A percentile compares a stretch with the other conserved stretches of the same genome.
phyloP scores from a whole-genome alignment of 441 rosid species.

The Gossypium trilobum region DNA sequence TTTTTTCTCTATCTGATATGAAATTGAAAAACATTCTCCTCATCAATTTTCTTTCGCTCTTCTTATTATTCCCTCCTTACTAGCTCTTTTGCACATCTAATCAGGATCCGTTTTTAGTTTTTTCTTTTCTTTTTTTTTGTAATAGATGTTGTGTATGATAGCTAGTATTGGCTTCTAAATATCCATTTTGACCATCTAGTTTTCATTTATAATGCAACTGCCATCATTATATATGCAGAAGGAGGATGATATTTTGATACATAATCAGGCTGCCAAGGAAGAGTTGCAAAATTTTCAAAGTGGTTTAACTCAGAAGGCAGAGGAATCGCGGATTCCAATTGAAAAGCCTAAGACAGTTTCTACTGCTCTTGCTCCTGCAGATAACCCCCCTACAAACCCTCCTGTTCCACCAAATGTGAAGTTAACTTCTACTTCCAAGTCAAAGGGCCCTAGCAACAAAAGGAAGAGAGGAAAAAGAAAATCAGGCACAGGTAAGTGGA shows the following conservation, averaged over 20 bases:
- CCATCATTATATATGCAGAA: slow-evolving; percentile 4
- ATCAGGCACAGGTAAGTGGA: slow-evolving; percentile 28
- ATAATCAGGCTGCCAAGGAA: slow-evolving; percentile 16
- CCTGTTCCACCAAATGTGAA: slow-evolving; percentile 31
- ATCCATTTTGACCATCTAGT: neutral
- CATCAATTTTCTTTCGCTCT: neutral
- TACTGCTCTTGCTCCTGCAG: neutral
- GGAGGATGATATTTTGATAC: slow-evolving; percentile 17
- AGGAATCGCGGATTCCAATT: neutral
- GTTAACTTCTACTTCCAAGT: slow-evolving; percentile 34
- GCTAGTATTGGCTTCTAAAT: neutral
- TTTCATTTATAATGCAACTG: neutral
- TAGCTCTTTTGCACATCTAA: neutral
- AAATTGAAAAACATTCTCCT: neutral
- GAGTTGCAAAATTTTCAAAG: slow-evolving; percentile 15
- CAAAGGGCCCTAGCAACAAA: slow-evolving; percentile 37
- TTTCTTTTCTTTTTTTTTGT: neutral
- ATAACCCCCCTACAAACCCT: neutral
- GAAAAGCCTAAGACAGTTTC: neutral
- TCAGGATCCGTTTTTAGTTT: neutral
- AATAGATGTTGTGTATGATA: neutral
- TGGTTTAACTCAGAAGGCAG: slow-evolving; percentile 8
- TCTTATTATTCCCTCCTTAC: neutral
- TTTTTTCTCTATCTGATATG: neutral
- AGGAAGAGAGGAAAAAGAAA: slow-evolving; percentile 44